Conservation (phyloP, 106 monocot species). For the Amphibolis antarctica region DNA sequence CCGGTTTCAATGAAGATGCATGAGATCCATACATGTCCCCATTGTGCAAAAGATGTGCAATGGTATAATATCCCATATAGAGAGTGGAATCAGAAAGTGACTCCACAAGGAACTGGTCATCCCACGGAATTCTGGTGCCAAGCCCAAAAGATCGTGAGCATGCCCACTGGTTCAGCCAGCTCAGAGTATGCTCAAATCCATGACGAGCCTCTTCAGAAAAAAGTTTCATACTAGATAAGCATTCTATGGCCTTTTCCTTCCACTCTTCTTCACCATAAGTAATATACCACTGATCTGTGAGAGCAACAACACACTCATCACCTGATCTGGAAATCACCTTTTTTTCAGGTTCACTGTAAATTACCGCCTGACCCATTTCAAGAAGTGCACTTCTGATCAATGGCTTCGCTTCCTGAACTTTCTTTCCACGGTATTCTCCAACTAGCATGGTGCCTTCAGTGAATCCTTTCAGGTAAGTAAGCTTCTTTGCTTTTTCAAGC, state of each 20-base stretch:
- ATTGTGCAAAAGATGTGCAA: constrained; percentile 77
- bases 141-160: constrained; percentile 96
- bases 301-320: constrained; percentile 87
- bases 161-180: constrained; percentile 99
- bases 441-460: constrained; percentile 86
- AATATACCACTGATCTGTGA: constrained; percentile 95
- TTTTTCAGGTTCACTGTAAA: constrained; percentile 92
- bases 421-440: constrained; percentile 61
- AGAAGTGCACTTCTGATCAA: constrained; percentile 52
- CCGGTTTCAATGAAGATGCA: constrained; percentile 38
- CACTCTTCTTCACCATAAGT: constrained; percentile 80
- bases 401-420: constrained; percentile 81
- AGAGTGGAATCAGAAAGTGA: constrained; percentile 93
- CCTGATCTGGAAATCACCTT: constrained; percentile 83
- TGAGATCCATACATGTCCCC: constrained; percentile 70
- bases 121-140: constrained; percentile 88
- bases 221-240: constrained; percentile 60
- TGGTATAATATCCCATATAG: constrained; percentile 88
- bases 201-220: constrained; percentile 56
- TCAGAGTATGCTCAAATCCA: constrained; percentile 76
- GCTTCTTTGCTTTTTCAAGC: constrained; percentile 79
- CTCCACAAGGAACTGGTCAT: constrained; percentile 82
- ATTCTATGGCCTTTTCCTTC: constrained; percentile 56
- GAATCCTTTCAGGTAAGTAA: constrained; percentile 89
- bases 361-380: constrained; percentile 49